Evolutionary conservation across 208 protist genomes (phyloP), one percentile per base, ranked within the genome.

Genomic region (Vickermania spadyakhi): DNA sequence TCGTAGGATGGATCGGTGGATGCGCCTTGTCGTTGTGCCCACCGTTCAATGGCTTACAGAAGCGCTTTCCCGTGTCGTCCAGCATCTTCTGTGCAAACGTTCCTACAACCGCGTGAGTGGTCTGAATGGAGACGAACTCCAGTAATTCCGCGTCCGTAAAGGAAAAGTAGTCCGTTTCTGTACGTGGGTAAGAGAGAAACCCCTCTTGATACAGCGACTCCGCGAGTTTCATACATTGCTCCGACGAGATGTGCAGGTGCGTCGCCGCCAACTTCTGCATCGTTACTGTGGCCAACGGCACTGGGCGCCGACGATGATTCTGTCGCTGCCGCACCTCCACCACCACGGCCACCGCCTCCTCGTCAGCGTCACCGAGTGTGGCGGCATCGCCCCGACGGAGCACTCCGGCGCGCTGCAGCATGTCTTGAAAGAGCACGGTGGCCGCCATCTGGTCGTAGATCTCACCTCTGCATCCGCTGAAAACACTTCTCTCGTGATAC

Each of bases 1-100:
- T 97, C 1, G 81, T 93, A 2, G 98, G 98, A 70, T 99, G 96
- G 49, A 99, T 99, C 7, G 98, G 98, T 26, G 98, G 98, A 83
- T 99, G 98, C 0, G 98, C 96, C 50, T 98, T 86, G 76, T 99
- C 98, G 71, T 99, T 81, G 52, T 97, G 73, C 0, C 81, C 86
- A 22, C 98, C 98, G 0, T 79, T 63, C n/a, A 93, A 81, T 26
- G 98, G 98, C 13, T 68, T 53, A n/a, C 77, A 62, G 60, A 98
- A 99, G 52, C 82, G 76, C 1, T 49, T 51, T n/a, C 36, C 36
- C 18, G 66, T 56, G 52, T 83, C 62, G 3, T 36, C 31, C n/a
- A 90, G 26, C 76, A 96, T 89, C 7, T 70, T 79, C 4, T 25
- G 11, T 2, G 65, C 87, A 54, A 77, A 96, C 4, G 77, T 72